Evolutionary conservation across 2,329 filamentous ascomycete genomes (phyloP), one percentile per base, ranked within the genome.

Genomic region (Exophiala sp.): DNA sequence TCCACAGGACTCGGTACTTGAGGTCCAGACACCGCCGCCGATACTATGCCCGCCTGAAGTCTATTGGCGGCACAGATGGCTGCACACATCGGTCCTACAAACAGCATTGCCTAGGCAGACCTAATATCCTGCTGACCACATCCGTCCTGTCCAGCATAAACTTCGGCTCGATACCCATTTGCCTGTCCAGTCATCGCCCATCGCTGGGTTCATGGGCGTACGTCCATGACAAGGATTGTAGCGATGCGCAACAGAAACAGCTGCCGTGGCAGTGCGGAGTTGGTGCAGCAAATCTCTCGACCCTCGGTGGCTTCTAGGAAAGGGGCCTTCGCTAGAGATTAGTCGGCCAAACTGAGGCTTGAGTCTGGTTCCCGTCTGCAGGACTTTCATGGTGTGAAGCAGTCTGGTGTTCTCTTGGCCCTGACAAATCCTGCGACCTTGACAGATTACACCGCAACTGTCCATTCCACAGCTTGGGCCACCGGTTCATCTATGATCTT

Each of bases 391-490:
- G 34, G 34, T 9, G n/a, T 24, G 27, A 10, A 44, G 22, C 38
- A 24, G 9, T 38, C 40, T 39, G 39, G 37, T 10, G 22, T 24
- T 41, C 43, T 44, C 45, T 48, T 48, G 48, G 43, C 29, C n/a
- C 39, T 55, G 54, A 54, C 54, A 57, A 57, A 57, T 57, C 54
- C 48, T 46, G 51, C 42, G 22, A 52, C 51, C 27, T 46, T 52
- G 54, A 54, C 54, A 52, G 41, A 51, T 57, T 38, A 48, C 48
- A 54, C 54, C 32, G 42, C 22, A 21, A 42, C 42, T 39, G 48
- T 41, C 34, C 48, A 23, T 49, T 50, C 45, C 46, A 38, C 56
- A 49, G 55, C 57, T 56, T 50, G 52, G 48, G 50, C 57, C 55
- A 59, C 44, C 55, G 14, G 57, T 59, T 59, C 55, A 50, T 53